A percentile compares a stretch with the other conserved stretches of the same genome.
Conservation (phyloP, 495 filamentous ascomycete genomes). For the Daldinia childiae region DNA sequence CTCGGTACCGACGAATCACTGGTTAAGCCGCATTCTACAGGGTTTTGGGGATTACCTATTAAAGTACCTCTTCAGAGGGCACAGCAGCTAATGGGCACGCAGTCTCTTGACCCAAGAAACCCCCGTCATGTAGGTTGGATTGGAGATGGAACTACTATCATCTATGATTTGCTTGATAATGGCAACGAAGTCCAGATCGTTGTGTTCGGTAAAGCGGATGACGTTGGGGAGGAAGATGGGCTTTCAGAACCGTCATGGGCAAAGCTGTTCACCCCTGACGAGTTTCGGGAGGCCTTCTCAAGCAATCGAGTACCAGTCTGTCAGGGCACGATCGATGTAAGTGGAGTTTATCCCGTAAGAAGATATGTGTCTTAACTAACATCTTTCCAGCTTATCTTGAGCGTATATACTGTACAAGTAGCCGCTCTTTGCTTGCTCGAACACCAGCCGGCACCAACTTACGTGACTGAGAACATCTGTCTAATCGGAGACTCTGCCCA, state of each 20-base stretch:
- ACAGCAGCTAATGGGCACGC: conserved; percentile 37
- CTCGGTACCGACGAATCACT: conserved; percentile 33
- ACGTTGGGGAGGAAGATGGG: conserved; percentile 17
- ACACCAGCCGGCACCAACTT: conserved; percentile 40
- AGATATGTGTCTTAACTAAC: neutral
- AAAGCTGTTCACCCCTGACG: conserved; percentile 43
- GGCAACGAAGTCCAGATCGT: conserved; percentile 40
- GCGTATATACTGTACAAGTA: conserved; percentile 46
- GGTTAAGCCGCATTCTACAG: conserved; percentile 27
- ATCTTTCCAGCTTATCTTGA: conserved; percentile 35
- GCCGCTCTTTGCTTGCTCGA: conserved; percentile 39
- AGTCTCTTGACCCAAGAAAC: conserved; percentile 33
- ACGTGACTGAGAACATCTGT: conserved; percentile 36
- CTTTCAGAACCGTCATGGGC: conserved; percentile 31
- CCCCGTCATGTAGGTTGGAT: conserved; percentile 36
- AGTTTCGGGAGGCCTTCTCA: conserved; percentile 41
- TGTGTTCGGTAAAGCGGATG: conserved; percentile 23
- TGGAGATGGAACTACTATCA: conserved; percentile 34
- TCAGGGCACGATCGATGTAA: conserved; percentile 41
- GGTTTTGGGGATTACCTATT: conserved; percentile 40
- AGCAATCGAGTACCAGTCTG: conserved; percentile 33
- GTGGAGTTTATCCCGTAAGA: neutral
- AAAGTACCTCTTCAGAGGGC: conserved; percentile 40
- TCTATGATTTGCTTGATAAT: conserved; percentile 34
- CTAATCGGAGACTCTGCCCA: conserved; percentile 44